These are phyloP conservation scores for Sporothrix inflata DNA, from an alignment of 2,329 filamentous ascomycete genomes.

Conservation along the genomic window DNA sequence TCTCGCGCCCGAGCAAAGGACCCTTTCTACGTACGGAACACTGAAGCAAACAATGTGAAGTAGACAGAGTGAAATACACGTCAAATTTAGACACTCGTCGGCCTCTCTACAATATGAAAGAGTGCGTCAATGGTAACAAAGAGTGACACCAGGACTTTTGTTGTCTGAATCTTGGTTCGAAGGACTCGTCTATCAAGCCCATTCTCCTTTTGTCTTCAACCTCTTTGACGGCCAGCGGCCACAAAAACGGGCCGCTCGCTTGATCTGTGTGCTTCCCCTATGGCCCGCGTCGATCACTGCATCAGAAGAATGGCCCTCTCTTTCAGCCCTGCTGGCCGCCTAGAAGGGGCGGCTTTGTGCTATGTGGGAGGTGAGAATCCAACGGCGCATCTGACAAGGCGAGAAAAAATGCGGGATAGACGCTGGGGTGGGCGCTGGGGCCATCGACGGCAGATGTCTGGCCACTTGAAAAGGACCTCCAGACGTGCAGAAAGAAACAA, in stretches of 20 bases:
- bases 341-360: background rate
- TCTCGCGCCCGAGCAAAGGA: no score
- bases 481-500: background rate
- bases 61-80: no score
- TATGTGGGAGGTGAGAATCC: background rate
- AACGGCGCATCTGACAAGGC: background rate
- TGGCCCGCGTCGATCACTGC: conserved; percentile 6
- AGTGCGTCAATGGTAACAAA: no score
- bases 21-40: no score
- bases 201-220: background rate
- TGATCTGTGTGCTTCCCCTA: background rate
- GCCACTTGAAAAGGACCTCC: background rate
- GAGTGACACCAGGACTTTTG: no score
- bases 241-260: background rate
- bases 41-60: no score
- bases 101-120: no score
- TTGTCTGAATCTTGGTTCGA: background rate
- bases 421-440: background rate
- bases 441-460: conserved; percentile 13
- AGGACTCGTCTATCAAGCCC: background rate
- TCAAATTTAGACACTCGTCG: background rate
- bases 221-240: background rate
- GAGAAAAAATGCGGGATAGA: background rate
- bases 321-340: conserved; percentile 21
- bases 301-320: background rate